Evolutionary conservation across 2,329 filamentous ascomycete genomes (phyloP), one percentile per base, ranked within the genome.

Genomic region (Pseudogymnoascus sp.): DNA sequence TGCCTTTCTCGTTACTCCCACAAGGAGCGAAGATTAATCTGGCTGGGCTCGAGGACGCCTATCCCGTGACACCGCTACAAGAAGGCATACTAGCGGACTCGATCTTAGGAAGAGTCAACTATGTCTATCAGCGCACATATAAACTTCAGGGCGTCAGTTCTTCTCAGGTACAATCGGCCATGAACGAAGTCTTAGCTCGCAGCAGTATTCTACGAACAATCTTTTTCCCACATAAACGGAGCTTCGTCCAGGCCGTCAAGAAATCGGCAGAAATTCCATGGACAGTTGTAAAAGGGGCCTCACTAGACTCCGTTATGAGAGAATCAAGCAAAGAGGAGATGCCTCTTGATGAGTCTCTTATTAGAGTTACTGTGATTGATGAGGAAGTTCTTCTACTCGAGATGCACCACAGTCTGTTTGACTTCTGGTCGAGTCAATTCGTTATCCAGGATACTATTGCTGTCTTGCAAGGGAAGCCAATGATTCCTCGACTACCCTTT

Each of bases 11-110:
- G 17, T 33, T 54, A 11, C 29, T 54, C 47, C 47, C 47, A 21
- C 47, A 54, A 21, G 47, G n/a, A 54, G 47, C 47, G 33, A 54
- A 33, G 26, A 54, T 50, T 58, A 41, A 29, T 58, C 21, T 26
- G 11, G 59, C n/a, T n/a, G 40, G 62, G 3, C 62, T 72, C 21
- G 69, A 74, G 33, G 74, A 77, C 61, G 64, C 74, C 0, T 77
- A 74, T 44, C 74, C 74, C 1, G 72, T 70, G 60, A 71, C 72
- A 5, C 67, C 71, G 1, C 65, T 74, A 1, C 76, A 78, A 58
- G 72, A 73, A 63, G 72, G 71, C 0, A 62, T 78, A 1, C 62
- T 78, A 15, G 68, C 72, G 1, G 62, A 76, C 9, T 68, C 74
- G 1, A 59, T 67, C 33, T 70, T 69, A 26, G 59, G 68, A 1